These are phyloP conservation scores for Nicotiana knightiana DNA, from an alignment of 257 asterid species.

Conservation along the genomic window DNA sequence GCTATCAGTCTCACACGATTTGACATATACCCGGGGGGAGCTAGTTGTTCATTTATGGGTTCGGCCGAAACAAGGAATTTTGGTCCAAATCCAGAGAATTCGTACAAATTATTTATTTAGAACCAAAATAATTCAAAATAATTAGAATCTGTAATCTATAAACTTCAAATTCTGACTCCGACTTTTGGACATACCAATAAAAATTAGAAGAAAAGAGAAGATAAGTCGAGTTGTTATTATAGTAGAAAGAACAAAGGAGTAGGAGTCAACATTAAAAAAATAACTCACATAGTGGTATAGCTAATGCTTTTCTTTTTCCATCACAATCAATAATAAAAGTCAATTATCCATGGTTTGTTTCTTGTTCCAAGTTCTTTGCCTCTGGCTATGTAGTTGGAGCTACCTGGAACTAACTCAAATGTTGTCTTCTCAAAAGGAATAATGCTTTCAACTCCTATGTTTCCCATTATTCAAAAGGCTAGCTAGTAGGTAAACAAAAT, in stretches of 20 bases:
- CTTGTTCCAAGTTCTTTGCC: background rate
- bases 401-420: background rate
- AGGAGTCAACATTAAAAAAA: background rate
- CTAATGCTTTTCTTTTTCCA: background rate
- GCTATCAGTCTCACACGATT: too few species aligned
- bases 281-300: background rate
- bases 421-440: background rate
- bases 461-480: background rate
- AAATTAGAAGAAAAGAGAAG: too few species aligned
- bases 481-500: background rate
- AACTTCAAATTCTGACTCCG: too few species aligned
- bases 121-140: too few species aligned
- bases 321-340: background rate
- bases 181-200: too few species aligned
- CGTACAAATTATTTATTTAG: too few species aligned
- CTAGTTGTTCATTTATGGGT: too few species aligned
- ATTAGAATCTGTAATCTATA: too few species aligned
- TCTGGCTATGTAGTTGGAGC: background rate
- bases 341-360: background rate
- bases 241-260: background rate
- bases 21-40: too few species aligned
- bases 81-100: too few species aligned
- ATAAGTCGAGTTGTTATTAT: too few species aligned
- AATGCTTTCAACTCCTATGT: background rate
- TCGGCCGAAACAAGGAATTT: too few species aligned